Evolutionary conservation across 495 filamentous ascomycete genomes (phyloP), one percentile per base, ranked within the genome.

Genomic region (Wilcoxina mikolae): DNA sequence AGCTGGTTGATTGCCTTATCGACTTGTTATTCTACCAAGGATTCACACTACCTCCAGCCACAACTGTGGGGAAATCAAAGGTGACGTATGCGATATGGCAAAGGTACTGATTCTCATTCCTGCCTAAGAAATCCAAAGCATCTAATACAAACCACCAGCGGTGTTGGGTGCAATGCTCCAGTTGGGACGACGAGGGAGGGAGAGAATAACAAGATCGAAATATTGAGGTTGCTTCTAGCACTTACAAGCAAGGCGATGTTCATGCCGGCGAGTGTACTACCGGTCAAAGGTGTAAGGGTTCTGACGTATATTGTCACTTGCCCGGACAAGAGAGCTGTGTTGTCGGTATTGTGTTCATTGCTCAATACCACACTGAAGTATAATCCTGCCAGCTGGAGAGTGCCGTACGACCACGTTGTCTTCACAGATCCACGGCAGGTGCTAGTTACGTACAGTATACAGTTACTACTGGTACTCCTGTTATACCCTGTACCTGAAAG

Each of bases 361-460:
- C 69, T 99, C 38, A 99, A 99, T 62, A 96, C 93, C 85, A 87
- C 87, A 0, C 76, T 99, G 59, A 96, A 95, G 65, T 99, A 95
- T 70, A 96, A 95, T 62, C 88, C 90, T 9, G 87, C 89, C 2
- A 83, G 78, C 22, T 99, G 91, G 91, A 78, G 85, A 20, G 86
- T 96, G 18, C 90, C 91, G 24, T 95, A 95, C 64, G 90, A 95
- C 68, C 84, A 93, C 61, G 77, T 94, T 25, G 83, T 94, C 4
- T 91, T 88, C 71, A 90, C 87, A 65, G 89, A 95, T 65, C 80
- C 87, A n/a, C 88, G 84, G 67, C 85, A 94, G 65, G 79, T 88
- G 4, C 74, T 96, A 27, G 85, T 96, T 23, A 90, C 89, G 18
- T 94, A 95, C 65, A 86, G 84, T 50, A 70, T 99, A 33, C 89